Evolutionary conservation across 2,329 filamentous ascomycete species (phyloP), one percentile per base, ranked within the genome.

Genomic region (Sporothrix humicola): DNA sequence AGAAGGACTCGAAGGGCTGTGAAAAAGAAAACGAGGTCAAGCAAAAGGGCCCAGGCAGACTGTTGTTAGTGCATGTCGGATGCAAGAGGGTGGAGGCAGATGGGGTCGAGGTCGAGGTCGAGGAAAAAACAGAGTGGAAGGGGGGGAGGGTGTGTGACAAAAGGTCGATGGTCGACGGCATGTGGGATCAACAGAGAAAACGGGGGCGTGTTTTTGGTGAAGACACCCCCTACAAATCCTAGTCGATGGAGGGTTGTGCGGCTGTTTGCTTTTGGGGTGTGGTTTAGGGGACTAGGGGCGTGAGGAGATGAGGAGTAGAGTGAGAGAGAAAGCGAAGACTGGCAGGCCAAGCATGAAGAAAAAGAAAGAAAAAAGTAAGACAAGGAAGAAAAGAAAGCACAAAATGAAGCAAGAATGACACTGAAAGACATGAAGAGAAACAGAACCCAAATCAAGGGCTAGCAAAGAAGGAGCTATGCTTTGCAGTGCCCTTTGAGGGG

Each of bases 241-340:
- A 37, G 31, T 37, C 31, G 31, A 37, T 5, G 4, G 31, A 46
- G 26, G 63, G 65, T 68, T 68, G 65, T 66, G 63, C 46, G 65
- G 65, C 46, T 68, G 65, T 52, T 66, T 52, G 65, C 46, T 52
- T 31, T 68, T 68, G 65, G 65, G 46, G 65, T 52, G 65, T 50
- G 44, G 31, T 20, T 8, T 13, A 52, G n/a, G 23, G 4, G 44
- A 7, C 52, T 31, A 12, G 23, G 65, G 23, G 46, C n/a, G 23
- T 50, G 46, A 17, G 63, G 44, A 26, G 59, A 61, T n/a, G 37
- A 65, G 59, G 59, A 23, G 59, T 44, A 42, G 37, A 23, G 20
- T 44, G 15, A 4, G 13, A 8, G 56, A 17, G n/a, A 44, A 65
- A 7, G n/a, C 15, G n/a, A 65, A 44, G 59, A 46, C 9, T 20